Base-by-base conservation (phyloP, 768 basidiomycete genomes). In the Hydnomerulius pinastri region DNA sequence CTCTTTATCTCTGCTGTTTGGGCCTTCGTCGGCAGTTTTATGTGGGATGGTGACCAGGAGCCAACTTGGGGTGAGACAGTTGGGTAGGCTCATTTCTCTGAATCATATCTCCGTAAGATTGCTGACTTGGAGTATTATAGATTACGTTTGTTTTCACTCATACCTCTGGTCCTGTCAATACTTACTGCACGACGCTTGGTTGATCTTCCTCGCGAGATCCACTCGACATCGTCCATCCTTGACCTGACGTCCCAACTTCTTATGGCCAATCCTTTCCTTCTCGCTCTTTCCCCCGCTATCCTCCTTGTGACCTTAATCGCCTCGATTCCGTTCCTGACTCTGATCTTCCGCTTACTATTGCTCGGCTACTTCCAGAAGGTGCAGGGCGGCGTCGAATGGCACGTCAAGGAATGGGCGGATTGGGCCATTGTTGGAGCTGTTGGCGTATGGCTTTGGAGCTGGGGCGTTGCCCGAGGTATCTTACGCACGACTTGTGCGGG, bases 61-160 rank as follows among this genome's bases (percentile, higher is more conserved):
- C 83, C 83, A 30, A 88, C 87, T 10, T 91, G 89, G 90, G 87
- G 88, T 43, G 87, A 90, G 70, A 87, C 86, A 20, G 76, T 83
- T 39, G 89, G 89, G 87, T 89, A 58, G 70, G 85, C 72, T 12
- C 13, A 36, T 38, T 54, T 15, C 32, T 35, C n/a, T n/a, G n/a
- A n/a, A 28, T 46, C 17, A 30, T 46, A 20, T 51, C 46, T 29
- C 41, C n/a, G 8, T 29, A 50, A 40, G n/a, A 25, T 21, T 12
- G 13, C 24, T 63, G 21, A 63, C 53, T 40, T 33, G 57, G 20
- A 35, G 15, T 17, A n/a, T n/a, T n/a, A 38, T 44, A 52, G 64
- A 50, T 20, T 64, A 10, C 83, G 94, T 23, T 62, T 93, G 39
- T 92, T 93, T 69, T 80, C 92, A 4, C 58, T 92, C 24, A 65